phyloP scores from a whole-genome alignment of 2,329 filamentous ascomycete genomes.

The Cyclaneusma minus region DNA sequence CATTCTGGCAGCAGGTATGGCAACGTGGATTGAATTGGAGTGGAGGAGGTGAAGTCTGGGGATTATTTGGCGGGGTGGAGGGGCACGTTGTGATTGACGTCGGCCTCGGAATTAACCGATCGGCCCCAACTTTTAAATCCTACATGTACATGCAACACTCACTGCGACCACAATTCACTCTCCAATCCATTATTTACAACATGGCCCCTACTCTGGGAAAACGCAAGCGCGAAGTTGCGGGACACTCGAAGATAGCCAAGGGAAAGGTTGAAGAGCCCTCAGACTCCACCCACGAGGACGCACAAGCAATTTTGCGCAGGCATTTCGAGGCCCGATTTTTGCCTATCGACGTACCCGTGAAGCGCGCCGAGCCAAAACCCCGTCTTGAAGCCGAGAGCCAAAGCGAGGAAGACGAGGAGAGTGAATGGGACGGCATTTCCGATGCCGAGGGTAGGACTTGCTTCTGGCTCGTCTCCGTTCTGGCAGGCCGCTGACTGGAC shows the following conservation, averaged over 20 bases:
- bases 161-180: too few species aligned
- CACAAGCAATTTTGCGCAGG: conserved; percentile 62
- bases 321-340: conserved; percentile 84
- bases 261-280: conserved; percentile 9
- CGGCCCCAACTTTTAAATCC: too few species aligned
- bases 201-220: conserved; percentile 26
- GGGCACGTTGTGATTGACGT: too few species aligned
- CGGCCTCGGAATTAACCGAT: too few species aligned
- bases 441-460: conserved; percentile 24
- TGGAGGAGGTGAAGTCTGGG: conserved; percentile 1
- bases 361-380: conserved; percentile 5
- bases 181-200: conserved; percentile 3
- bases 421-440: conserved; percentile 50
- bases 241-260: conserved; percentile 5
- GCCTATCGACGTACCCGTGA: conserved; percentile 35
- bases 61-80: too few species aligned
- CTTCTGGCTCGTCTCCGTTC: too few species aligned
- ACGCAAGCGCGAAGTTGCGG: conserved; percentile 26
- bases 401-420: conserved; percentile 19
- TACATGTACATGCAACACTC: too few species aligned
- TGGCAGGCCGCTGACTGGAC: too few species aligned
- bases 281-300: conserved; percentile 28
- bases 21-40: conserved; percentile 1
- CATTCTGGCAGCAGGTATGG: conserved; percentile 36
- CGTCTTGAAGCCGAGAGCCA: conserved; percentile 12